Evolutionary conservation across 2,329 filamentous ascomycete species (phyloP).

Genomic region (Alternaria tenuissima): DNA sequence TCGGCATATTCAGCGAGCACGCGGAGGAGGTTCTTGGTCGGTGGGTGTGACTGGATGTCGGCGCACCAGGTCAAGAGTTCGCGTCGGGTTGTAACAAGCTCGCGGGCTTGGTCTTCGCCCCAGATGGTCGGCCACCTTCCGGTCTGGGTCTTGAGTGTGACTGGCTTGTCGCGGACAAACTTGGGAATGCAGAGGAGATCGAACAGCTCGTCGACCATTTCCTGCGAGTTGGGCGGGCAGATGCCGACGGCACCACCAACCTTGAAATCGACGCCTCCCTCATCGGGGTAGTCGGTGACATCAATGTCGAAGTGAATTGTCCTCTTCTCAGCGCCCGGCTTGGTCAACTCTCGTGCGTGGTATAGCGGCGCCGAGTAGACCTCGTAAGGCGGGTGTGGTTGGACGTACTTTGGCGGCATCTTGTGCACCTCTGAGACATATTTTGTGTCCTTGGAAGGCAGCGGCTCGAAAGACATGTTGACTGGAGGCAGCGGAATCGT

Average conservation of each 20-base stretch:
- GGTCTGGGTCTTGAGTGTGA: constrained; percentile 77
- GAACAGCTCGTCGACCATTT: constrained; percentile 82
- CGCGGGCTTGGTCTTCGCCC: constrained; percentile 86
- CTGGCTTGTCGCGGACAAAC: constrained; percentile 82
- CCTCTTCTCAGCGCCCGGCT: constrained; percentile 88
- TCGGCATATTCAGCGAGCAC: constrained; percentile 84
- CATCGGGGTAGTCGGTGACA: constrained; percentile 89
- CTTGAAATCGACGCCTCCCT: constrained; percentile 88
- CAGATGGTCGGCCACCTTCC: constrained; percentile 98
- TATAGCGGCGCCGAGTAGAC: constrained; percentile 91
- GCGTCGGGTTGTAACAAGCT: constrained; percentile 87
- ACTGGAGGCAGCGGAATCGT: constrained; percentile 76
- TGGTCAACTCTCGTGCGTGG: constrained; percentile 85
- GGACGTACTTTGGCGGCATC: constrained; percentile 87
- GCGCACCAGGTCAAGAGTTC: constrained; percentile 96
- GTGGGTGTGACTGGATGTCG: constrained; percentile 91
- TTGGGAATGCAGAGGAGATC: constrained; percentile 82
- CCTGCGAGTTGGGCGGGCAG: constrained; percentile 82
- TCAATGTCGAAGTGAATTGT: constrained; percentile 98
- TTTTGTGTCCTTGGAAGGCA: constrained; percentile 55
- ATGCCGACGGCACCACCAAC: constrained; percentile 96
- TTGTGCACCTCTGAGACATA: constrained; percentile 56
- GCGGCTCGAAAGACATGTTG: constrained; percentile 73
- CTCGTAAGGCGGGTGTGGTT: constrained; percentile 91
- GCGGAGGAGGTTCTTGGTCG: constrained; percentile 85